Conservation (phyloP, 202 grass and related monocot species). For the Digitaria exilis region DNA sequence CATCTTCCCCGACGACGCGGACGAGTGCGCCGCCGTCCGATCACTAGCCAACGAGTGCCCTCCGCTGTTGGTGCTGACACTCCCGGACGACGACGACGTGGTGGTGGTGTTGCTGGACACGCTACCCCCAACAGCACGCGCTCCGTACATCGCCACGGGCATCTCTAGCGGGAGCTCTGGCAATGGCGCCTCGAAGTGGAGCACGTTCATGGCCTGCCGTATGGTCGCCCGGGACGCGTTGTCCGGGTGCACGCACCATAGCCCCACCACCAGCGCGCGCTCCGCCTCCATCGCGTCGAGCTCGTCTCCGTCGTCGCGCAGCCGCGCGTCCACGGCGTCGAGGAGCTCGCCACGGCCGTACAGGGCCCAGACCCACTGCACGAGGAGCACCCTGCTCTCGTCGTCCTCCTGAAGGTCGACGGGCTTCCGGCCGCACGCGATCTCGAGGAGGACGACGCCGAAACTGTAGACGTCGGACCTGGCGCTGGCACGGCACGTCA, state of each 20-base stretch:
- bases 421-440: slow-evolving; percentile 16
- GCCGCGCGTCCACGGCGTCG: slow-evolving; percentile 25
- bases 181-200: slow-evolving; percentile 30
- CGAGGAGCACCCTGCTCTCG: slow-evolving; percentile 15
- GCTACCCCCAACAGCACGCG: neutral
- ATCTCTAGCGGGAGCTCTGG: slow-evolving; percentile 33
- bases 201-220: slow-evolving; percentile 15
- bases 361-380: slow-evolving; percentile 45
- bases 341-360: neutral
- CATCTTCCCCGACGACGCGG: neutral
- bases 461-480: slow-evolving; percentile 14
- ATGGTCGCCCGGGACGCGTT: slow-evolving; percentile 27
- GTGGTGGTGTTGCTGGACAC: neutral
- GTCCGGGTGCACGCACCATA: slow-evolving; percentile 28
- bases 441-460: neutral
- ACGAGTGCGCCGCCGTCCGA: neutral
- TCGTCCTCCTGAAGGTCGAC: slow-evolving; percentile 32
- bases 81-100: neutral
- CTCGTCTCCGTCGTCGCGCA: slow-evolving; percentile 1
- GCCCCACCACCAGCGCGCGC: slow-evolving; percentile 28
- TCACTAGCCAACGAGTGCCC: neutral
- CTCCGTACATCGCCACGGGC: slow-evolving; percentile 8
- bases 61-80: neutral
- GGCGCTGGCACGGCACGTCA: slow-evolving; percentile 22
- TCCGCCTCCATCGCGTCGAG: neutral